Evolutionary conservation across 192 early-diverging fungal genomes (phyloP).

Genomic region (Coemansia sp.): DNA sequence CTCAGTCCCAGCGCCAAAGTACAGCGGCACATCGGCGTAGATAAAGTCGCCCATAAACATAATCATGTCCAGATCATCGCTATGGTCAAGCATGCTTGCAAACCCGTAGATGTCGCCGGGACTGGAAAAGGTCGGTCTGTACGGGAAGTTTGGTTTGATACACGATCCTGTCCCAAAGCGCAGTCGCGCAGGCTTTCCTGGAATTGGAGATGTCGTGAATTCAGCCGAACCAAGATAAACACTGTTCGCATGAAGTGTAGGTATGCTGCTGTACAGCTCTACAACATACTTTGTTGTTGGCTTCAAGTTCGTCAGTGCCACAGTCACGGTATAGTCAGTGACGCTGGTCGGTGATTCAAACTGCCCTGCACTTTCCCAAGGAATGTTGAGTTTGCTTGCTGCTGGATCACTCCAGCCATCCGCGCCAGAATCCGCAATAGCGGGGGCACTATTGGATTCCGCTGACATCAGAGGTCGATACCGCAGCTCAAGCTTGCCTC

Average conservation of each 20-base stretch:
- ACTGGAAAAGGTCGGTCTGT: slow-evolving; percentile 17
- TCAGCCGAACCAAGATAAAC: slow-evolving; percentile 33
- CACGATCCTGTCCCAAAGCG: slow-evolving; percentile 55
- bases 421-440: neutral
- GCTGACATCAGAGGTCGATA: slow-evolving; percentile 13
- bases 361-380: slow-evolving; percentile 39
- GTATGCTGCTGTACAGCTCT: slow-evolving; percentile 32
- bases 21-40: slow-evolving; percentile 55
- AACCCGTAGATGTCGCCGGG: slow-evolving; percentile 48
- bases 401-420: neutral
- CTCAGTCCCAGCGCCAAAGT: slow-evolving; percentile 36
- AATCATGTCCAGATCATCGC: slow-evolving; percentile 36
- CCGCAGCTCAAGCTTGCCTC: slow-evolving; percentile 39
- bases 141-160: slow-evolving; percentile 57
- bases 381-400: slow-evolving; percentile 9
- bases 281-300: slow-evolving; percentile 41
- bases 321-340: slow-evolving; percentile 34
- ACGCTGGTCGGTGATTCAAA: slow-evolving; percentile 24
- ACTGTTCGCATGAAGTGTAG: slow-evolving; percentile 23
- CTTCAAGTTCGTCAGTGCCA: slow-evolving; percentile 25
- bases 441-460: neutral
- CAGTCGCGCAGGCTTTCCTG: slow-evolving; percentile 24
- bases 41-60: slow-evolving; percentile 61
- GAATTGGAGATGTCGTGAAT: slow-evolving; percentile 36
- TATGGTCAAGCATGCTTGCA: slow-evolving; percentile 40